Conservation (phyloP, 78 protist genomes). For the Capsaspora owczarzaki region DNA sequence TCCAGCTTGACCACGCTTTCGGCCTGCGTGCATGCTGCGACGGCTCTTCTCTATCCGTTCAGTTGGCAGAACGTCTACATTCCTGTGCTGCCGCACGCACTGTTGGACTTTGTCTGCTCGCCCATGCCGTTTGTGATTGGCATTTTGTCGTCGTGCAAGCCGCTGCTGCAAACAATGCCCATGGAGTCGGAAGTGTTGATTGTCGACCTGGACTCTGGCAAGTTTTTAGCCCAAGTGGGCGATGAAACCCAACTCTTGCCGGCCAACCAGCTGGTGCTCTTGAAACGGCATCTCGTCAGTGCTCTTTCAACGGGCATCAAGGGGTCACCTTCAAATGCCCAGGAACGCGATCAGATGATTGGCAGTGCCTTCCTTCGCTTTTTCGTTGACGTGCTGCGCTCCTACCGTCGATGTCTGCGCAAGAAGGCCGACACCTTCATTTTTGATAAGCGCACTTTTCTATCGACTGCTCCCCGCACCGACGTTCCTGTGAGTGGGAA, state of each 20-base stretch:
- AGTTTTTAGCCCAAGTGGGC: not conserved
- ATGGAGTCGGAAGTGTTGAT: not conserved
- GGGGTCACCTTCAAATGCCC: not conserved
- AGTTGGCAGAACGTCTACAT: slow-evolving; percentile 22
- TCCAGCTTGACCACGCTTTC: not conserved
- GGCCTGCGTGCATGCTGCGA: not conserved
- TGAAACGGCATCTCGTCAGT: not conserved
- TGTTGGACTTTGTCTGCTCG: slow-evolving; percentile 4
- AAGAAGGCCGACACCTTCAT: not conserved
- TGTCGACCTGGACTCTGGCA: not conserved
- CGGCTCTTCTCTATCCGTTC: slow-evolving; percentile 11
- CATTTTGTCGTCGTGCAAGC: not conserved
- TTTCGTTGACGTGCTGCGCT: not conserved
- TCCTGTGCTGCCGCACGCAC: slow-evolving; percentile 3
- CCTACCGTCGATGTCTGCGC: no score
- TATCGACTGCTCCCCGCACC: not conserved
- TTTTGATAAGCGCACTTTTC: not conserved
- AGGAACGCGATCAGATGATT: not conserved
- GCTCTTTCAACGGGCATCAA: not conserved
- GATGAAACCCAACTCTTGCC: not conserved
- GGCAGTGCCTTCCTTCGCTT: not conserved
- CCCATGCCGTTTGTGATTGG: slow-evolving; percentile 28
- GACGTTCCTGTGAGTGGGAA: no score
- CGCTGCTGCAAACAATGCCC: not conserved
- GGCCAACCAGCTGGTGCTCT: not conserved